phyloP scores from a whole-genome alignment of 495 filamentous ascomycete genomes.

The Aspergillus carlsbadensis region DNA sequence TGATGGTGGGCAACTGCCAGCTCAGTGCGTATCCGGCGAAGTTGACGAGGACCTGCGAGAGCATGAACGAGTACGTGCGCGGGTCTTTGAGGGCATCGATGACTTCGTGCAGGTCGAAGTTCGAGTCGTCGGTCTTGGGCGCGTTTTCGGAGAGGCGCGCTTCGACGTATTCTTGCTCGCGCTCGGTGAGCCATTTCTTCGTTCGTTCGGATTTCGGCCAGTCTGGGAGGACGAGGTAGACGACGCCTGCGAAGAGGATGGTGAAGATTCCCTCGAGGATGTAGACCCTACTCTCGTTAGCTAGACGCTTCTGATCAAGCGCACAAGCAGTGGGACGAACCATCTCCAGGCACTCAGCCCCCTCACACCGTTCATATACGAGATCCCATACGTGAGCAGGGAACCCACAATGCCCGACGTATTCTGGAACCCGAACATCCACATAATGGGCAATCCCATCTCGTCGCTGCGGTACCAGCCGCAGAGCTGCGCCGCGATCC shows the following conservation, averaged over 20 bases:
- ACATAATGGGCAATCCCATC: conserved; percentile 29
- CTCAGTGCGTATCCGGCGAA: conserved; percentile 29
- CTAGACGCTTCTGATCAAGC: not conserved
- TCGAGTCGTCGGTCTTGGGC: conserved; percentile 30
- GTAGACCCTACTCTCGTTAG: conserved; percentile 25
- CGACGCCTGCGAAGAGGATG: conserved; percentile 29
- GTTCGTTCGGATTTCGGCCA: conserved; percentile 28
- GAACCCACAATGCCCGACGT: conserved; percentile 31
- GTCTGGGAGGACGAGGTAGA: conserved; percentile 37
- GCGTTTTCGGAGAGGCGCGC: conserved; percentile 39
- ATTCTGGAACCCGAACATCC: conserved; percentile 33
- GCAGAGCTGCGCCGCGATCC: conserved; percentile 34
- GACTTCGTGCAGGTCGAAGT: conserved; percentile 35
- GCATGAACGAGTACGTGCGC: conserved; percentile 30
- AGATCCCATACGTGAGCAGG: conserved; percentile 34
- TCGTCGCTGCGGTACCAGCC: conserved; percentile 41
- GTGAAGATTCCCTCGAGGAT: conserved; percentile 38
- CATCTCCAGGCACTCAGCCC: conserved; percentile 39
- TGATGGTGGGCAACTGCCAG: conserved; percentile 32
- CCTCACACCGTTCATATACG: conserved; percentile 28
- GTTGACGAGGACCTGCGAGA: conserved; percentile 30
- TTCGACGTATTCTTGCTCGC: conserved; percentile 42
- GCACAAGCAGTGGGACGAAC: conserved; percentile 4
- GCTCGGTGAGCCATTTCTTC: conserved; percentile 35
- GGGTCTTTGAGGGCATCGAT: conserved; percentile 31